Base-by-base conservation (phyloP, 2,329 filamentous ascomycete species). In the Pseudogymnoascus sp. region DNA sequence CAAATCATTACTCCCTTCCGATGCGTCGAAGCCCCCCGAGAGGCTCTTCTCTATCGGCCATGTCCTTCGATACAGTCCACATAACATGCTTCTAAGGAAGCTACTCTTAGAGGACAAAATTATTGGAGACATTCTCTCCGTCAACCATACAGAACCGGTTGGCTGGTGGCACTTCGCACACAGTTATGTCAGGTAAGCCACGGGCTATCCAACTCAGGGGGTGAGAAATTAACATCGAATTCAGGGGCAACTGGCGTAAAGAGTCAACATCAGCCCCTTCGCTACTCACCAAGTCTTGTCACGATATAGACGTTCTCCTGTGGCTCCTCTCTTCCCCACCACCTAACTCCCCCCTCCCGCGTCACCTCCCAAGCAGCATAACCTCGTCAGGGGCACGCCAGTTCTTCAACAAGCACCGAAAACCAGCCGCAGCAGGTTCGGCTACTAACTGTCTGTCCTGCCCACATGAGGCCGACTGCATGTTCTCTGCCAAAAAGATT, bases 101-200 rank as follows among this genome's bases (percentile, higher is more conserved):
- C 77, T 97, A 14, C 80, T 97, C 4, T 81, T 92, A 1, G 82
- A 89, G 66, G 85, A 95, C 60, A 81, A 82, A 11, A 84, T 87
- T 11, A 88, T 99, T 70, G 94, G 94, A 5, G 89, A 97, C 62
- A 80, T 97, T 30, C 78, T 95, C 60, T 93, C 89, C 39, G 81
- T 96, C 39, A 90, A 95, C 66, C 94, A 97, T 75, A 94, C 91
- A 0, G 94, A 97, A 74, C 94, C 94, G 0, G 88, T 99, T 0
- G 94, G 94, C 0, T 96, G 89, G 87, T 97, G 92, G 91, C 94
- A 97, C 73, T 97, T 95, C 72, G 82, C 89, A 0, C 92, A 96
- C 73, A 91, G 87, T 42, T 96, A 93, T 69, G 93, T 97, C 36
- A 84, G 85, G 80, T 82, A 74, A 60, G 72, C 30, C 30, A 30